Evolutionary conservation across 1,139 yeast genomes (phyloP).

Genomic region (Meyerozyma sp.): DNA sequence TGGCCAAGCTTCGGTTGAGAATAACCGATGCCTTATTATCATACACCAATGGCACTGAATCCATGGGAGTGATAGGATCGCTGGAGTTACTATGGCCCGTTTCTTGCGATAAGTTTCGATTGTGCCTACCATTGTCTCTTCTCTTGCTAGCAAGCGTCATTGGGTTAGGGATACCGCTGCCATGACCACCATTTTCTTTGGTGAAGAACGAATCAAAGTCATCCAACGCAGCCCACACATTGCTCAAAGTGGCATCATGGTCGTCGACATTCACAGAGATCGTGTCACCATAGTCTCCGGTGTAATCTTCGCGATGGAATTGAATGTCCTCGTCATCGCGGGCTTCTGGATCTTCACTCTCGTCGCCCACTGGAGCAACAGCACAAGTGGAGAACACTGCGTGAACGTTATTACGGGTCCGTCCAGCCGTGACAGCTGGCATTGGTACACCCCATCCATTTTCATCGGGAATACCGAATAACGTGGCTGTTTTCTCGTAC

Average conservation of each 20-base stretch:
- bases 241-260: slow-evolving; percentile 75
- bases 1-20: slow-evolving; percentile 66
- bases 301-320: slow-evolving; percentile 64
- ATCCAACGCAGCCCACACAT: slow-evolving; percentile 95
- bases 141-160: background rate
- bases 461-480: slow-evolving; percentile 96
- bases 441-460: slow-evolving; percentile 97
- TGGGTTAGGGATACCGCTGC: slow-evolving; percentile 3
- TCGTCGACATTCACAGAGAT: slow-evolving; percentile 46
- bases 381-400: slow-evolving; percentile 88
- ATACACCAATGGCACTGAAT: slow-evolving; percentile 72
- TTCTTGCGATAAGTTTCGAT: slow-evolving; percentile 32
- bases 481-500: slow-evolving; percentile 79
- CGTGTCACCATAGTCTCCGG: slow-evolving; percentile 27
- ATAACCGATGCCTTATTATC: slow-evolving; percentile 77
- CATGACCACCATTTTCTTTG: slow-evolving; percentile 43
- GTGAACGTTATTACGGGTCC: slow-evolving; percentile 88
- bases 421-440: slow-evolving; percentile 86
- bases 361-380: slow-evolving; percentile 27
- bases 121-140: background rate
- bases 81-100: slow-evolving; percentile 31
- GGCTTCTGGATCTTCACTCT: slow-evolving; percentile 16
- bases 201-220: slow-evolving; percentile 91
- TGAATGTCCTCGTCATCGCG: slow-evolving; percentile 43
- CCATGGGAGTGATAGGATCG: slow-evolving; percentile 46